Base-by-base conservation (phyloP, 2,329 filamentous ascomycete genomes). In the Tolypocladium amazonense region DNA sequence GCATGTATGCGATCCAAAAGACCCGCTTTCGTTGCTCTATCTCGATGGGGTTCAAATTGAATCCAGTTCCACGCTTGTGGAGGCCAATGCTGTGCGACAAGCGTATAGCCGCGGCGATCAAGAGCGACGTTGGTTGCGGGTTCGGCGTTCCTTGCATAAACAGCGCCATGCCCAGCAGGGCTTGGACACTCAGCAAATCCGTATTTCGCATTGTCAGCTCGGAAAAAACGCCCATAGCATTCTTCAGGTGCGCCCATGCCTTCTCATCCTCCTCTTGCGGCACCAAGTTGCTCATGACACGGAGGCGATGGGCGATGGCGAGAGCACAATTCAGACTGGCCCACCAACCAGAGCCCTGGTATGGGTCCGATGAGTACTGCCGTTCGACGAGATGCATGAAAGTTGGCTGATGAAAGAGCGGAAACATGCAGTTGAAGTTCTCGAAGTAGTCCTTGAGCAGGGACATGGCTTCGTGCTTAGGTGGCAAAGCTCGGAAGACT, bases 381-480 rank as follows among this genome's bases (percentile, higher is more conserved):
- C 89, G 86, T 69, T 97, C 92, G 38, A 97, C 92, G 6, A 97
- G 80, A 70, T 97, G 92, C 91, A 97, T 97, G 70, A 99, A 99
- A 0, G 94, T 97, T 1, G 93, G 92, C 72, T 97, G 92, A 73
- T 99, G 94, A 69, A 96, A 99, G 4, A 99, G 80, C 7, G 94
- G 94, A 70, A 97, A 96, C 84, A 97, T 93, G 84, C 91, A 94
- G 77, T 99, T 99, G 81, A 99, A 97, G 75, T 97, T 97, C 69
- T 96, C 90, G 66, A 99, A 99, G 70, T 88, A 99, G 73, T 99
- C 94, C 73, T 89, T 91, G 62, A 97, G 84, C 43, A 97, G 77
- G 1, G 91, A 95, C 62, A 95, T 73, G 0, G 92, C 90, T 75
- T 97, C 92, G n/a, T 86, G 81, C 73, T 95, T 95, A 0, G 89